Evolutionary conservation across 2,329 filamentous ascomycete genomes (phyloP), one percentile per base, ranked within the genome.

Genomic region (Diaporthe citri): DNA sequence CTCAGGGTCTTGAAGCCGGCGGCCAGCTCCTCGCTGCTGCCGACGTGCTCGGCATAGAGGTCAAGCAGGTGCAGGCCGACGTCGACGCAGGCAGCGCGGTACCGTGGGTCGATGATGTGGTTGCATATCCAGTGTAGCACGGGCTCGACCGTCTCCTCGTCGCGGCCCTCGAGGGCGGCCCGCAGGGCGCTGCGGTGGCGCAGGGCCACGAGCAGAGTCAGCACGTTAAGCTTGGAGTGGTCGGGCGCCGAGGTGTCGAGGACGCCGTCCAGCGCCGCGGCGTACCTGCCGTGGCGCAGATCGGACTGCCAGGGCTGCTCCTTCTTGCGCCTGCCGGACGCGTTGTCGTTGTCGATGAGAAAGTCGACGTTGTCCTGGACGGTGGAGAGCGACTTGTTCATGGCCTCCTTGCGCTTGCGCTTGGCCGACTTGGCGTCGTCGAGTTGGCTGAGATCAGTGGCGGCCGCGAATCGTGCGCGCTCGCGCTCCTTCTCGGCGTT

Each of bases 141-240:
- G 0, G 96, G 96, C 82, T 95, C 90, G 6, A 99, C 91, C 0
- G 92, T 92, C 55, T 92, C 87, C 83, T 98, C 95, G 81, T 98
- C 94, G 60, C 97, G 91, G 76, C 92, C 91, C 80, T 93, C 90
- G 60, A 99, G 90, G 6, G 97, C 95, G 48, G 93, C 91, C 66
- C 94, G 92, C 75, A 98, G 88, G 1, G 95, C 96, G 75, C 93
- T 95, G 75, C 96, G 94, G 84, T 99, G 96, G 55, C 95, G 93
- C 46, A 99, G 89, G 9, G 95, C 94, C 17, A 94, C 93, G 28
- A 99, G 88, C 39, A 98, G 87, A 0, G 95, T 97, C 39, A 98
- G 88, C 5, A 92, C 88, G 28, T 86, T 89, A 66, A 94, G 86
- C 2, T 91, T 87, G 31, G 90, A 88, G 82, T 92, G 88, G 77